phyloP scores from a whole-genome alignment of 106 monocot genomes.

The Gastrodia elata region DNA sequence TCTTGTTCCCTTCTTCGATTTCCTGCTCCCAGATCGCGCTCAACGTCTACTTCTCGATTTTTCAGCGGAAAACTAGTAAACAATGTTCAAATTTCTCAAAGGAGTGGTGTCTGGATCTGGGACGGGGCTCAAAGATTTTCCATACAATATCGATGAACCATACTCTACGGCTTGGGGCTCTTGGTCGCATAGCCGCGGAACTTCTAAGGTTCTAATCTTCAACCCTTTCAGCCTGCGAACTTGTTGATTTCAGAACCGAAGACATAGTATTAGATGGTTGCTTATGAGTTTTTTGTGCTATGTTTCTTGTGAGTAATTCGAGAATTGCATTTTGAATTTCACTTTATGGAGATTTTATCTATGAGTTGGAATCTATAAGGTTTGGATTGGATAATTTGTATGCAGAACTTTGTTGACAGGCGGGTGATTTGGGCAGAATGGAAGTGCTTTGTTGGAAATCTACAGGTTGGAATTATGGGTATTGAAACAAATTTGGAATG shows the following conservation, averaged over 20 bases:
- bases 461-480: neutral
- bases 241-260: neutral
- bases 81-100: constrained; percentile 64
- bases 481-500: neutral
- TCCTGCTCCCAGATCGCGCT: neutral
- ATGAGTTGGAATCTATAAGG: neutral
- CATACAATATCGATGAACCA: constrained; percentile 77
- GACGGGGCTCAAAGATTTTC: constrained; percentile 70
- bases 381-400: neutral
- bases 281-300: neutral
- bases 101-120: constrained; percentile 85
- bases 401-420: neutral
- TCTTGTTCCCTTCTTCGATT: neutral
- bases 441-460: neutral
- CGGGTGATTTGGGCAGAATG: neutral
- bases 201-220: constrained; percentile 52
- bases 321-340: neutral
- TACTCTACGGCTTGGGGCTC: constrained; percentile 87
- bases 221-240: neutral
- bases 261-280: neutral
- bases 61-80: neutral
- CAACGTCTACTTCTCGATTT: neutral
- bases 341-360: neutral
- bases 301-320: neutral
- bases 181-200: constrained; percentile 84